A percentile compares a stretch with the other conserved stretches of the same genome.
These are phyloP conservation scores for Beauveria rudraprayagi DNA, from an alignment of 2,329 filamentous ascomycete species.

Conservation along the genomic window DNA sequence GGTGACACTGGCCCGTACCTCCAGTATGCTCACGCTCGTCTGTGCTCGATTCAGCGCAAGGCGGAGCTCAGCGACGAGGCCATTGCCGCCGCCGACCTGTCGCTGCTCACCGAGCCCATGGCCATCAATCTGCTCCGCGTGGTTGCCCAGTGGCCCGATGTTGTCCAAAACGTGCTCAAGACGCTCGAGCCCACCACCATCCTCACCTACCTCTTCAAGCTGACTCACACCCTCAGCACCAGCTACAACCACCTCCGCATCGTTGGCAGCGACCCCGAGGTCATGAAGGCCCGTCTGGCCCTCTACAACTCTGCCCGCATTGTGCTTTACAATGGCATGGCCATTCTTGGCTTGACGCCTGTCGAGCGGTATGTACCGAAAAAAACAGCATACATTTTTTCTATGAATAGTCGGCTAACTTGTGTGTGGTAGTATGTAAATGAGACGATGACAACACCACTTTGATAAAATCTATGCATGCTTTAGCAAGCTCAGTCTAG, in stretches of 20 bases:
- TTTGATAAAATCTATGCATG: not conserved
- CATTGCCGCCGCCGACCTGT: constrained; percentile 55
- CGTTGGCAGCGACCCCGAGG: constrained; percentile 66
- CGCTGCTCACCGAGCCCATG: constrained; percentile 62
- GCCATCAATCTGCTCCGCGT: constrained; percentile 66
- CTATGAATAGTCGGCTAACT: not conserved
- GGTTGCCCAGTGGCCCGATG: constrained; percentile 79
- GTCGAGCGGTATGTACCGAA: constrained; percentile 46
- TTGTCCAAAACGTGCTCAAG: constrained; percentile 74
- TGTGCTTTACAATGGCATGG: constrained; percentile 78
- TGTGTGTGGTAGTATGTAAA: constrained; percentile 9
- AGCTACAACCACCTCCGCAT: constrained; percentile 79
- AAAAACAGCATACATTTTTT: not conserved
- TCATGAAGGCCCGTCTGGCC: constrained; percentile 61
- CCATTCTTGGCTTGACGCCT: constrained; percentile 66
- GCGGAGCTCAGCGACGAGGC: constrained; percentile 47
- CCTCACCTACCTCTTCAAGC: constrained; percentile 67
- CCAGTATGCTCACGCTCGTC: constrained; percentile 72
- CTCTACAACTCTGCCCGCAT: constrained; percentile 69
- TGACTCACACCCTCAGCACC: constrained; percentile 71
- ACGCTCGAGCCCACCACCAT: constrained; percentile 64
- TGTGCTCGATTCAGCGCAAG: constrained; percentile 55
- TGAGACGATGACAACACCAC: not conserved
- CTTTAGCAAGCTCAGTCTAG: not conserved
- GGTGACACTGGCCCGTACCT: constrained; percentile 80